These are phyloP conservation scores for Dipteronia dyeriana DNA, from an alignment of 345 rosid genomes.

Conservation along the genomic window DNA sequence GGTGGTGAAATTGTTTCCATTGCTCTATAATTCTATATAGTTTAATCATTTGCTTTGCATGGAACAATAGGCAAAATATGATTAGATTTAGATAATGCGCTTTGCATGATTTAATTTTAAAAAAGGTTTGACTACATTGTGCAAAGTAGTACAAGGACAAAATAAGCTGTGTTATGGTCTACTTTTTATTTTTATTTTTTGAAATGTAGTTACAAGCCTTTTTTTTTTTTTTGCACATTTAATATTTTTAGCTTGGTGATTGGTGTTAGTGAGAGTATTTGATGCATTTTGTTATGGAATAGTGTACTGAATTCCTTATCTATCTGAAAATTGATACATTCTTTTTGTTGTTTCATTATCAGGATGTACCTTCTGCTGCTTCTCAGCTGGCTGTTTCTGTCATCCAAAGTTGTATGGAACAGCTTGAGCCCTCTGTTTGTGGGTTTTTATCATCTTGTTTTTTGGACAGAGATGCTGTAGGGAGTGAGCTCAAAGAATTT, in stretches of 20 bases:
- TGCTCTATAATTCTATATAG: not conserved
- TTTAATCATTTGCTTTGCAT: not conserved
- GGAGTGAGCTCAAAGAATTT: constrained; percentile 64
- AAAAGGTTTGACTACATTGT: not conserved
- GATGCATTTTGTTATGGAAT: not conserved
- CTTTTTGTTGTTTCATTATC: constrained; percentile 21
- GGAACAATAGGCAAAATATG: constrained; percentile 2
- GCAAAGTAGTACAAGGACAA: not conserved
- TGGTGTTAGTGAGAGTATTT: not conserved
- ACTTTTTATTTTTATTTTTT: not conserved
- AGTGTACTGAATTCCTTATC: not conserved
- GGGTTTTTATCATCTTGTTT: constrained; percentile 76
- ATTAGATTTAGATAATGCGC: not conserved
- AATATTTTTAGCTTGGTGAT: not conserved
- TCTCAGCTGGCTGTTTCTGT: constrained; percentile 77
- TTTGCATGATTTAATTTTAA: not conserved
- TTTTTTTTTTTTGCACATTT: not conserved
- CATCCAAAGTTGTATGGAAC: constrained; percentile 64
- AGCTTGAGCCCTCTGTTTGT: constrained; percentile 71
- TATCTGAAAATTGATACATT: not conserved
- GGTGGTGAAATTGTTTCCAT: constrained; percentile 19
- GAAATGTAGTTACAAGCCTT: not conserved
- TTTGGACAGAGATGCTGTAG: constrained; percentile 62
- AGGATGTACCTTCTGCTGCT: constrained; percentile 59
- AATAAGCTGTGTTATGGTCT: not conserved